phyloP scores from a whole-genome alignment of 2,329 filamentous ascomycete genomes.

The Monosporascus sp. region DNA sequence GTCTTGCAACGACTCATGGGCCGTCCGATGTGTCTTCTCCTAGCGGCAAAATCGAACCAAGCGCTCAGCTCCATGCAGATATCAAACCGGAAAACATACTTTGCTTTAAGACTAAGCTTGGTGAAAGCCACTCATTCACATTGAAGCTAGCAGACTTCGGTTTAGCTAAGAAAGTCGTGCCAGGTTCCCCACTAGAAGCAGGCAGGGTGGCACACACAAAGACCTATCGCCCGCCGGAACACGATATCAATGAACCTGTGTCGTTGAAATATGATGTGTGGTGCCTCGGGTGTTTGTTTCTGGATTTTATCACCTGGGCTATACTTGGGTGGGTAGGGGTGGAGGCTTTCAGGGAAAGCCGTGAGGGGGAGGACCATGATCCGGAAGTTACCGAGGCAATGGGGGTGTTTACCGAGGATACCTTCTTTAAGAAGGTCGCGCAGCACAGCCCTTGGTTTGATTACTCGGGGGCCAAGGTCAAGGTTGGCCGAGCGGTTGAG shows the following conservation, averaged over 20 bases:
- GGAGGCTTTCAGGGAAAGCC: not conserved
- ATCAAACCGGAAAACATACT: slow-evolving; percentile 12
- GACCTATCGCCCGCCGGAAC: slow-evolving; percentile 11
- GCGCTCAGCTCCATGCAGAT: slow-evolving; percentile 6
- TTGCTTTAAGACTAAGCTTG: slow-evolving; percentile 3
- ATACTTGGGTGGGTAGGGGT: not conserved
- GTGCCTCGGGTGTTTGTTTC: slow-evolving; percentile 18
- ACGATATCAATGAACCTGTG: not conserved
- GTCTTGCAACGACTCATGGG: slow-evolving; percentile 4
- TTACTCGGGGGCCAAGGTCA: no score
- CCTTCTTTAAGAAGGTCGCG: slow-evolving; percentile 5
- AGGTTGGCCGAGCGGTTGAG: no score
- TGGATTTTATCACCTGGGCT: slow-evolving; percentile 17
- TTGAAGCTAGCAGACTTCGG: slow-evolving; percentile 13
- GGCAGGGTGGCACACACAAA: slow-evolving; percentile 3
- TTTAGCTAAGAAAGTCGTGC: not conserved
- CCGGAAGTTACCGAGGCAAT: not conserved
- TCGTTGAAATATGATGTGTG: slow-evolving; percentile 13
- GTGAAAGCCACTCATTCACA: not conserved
- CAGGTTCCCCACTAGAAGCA: not conserved
- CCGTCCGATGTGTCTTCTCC: not conserved
- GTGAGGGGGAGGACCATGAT: not conserved
- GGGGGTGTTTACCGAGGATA: slow-evolving; percentile 2
- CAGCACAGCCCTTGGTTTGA: not conserved
- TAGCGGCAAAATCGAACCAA: not conserved